Evolutionary conservation across 1,284 basidiomycete species (phyloP), one percentile per base, ranked within the genome.

Genomic region (Fomes fomentarius): DNA sequence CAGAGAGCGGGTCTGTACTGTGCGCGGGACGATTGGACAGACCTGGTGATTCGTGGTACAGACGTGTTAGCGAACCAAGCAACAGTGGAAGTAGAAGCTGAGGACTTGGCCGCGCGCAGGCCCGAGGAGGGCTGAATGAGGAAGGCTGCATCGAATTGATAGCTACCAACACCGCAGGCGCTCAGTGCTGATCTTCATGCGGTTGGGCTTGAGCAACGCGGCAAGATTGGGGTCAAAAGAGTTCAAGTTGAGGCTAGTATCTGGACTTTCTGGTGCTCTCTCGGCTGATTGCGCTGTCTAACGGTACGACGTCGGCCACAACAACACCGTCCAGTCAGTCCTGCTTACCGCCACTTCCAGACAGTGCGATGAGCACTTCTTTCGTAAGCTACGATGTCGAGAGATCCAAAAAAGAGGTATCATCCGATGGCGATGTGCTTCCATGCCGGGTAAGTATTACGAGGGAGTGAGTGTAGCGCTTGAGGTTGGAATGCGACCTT

Each of bases 191-290:
- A 39, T 37, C 21, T 30, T 37, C 14, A 53, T 61, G 57, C 54
- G 69, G 45, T 85, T 75, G 2, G 84, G 83, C 52, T 79, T 83
- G 28, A 89, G 73, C 14, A 89, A 72, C 4, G 80, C 83, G 6
- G 83, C 77, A 0, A 89, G 76, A 58, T 86, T 84, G 2, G 85
- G 78, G 60, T 88, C 85, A 1, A 89, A 69, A 3, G 74, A 66
- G 31, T 71, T 73, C 10, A 87, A 66, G 61, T 84, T 77, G 55
- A 86, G 76, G 56, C 74, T 78, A 15, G 67, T 56, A 46, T 79
- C 72, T 0, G 67, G 67, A 60, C 69, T 71, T 56, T 55, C 62
- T 21, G 45, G 56, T 15, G 52, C 53, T 30, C 46, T 48, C 58
- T 2, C 47, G 56, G 41, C 55, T 50, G 14, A 44, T 42, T 6